These are phyloP conservation scores for Rachicladosporium sp. DNA, from an alignment of 2,329 filamentous ascomycete species.

Conservation along the genomic window DNA sequence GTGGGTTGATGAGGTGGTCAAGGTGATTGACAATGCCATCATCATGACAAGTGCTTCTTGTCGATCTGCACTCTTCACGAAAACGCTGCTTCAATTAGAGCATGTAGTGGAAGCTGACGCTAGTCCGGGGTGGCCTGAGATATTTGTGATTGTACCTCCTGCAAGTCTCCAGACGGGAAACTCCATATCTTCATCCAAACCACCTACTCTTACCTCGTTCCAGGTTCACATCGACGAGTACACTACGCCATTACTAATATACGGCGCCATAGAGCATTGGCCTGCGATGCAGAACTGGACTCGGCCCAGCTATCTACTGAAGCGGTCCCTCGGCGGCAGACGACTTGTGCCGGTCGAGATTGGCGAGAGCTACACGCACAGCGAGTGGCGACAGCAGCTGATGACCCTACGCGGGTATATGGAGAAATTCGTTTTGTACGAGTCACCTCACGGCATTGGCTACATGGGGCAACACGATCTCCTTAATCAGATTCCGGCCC, in stretches of 20 bases:
- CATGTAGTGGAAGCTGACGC: no score
- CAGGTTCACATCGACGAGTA: constrained; percentile 16
- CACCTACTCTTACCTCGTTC: constrained; percentile 9
- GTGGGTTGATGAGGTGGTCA: no score
- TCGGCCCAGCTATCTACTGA: constrained; percentile 59
- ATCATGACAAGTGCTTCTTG: no score
- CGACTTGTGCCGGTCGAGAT: constrained; percentile 72
- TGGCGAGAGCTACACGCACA: constrained; percentile 77
- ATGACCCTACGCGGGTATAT: constrained; percentile 65
- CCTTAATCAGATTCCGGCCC: constrained; percentile 64
- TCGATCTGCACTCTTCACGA: no score
- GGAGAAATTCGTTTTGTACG: constrained; percentile 41
- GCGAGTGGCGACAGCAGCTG: constrained; percentile 71
- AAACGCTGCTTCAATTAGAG: no score
- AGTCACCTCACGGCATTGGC: constrained; percentile 34
- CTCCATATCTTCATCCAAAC: no score
- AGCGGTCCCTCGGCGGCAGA: constrained; percentile 60
- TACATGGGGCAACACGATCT: constrained; percentile 92
- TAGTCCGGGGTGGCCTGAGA: no score
- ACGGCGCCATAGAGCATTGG: constrained; percentile 55
- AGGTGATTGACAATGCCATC: no score
- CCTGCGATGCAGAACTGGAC: constrained; percentile 69
- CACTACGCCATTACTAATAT: constrained; percentile 54
- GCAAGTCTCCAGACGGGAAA: no score
- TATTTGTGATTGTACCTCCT: no score